Evolutionary conservation across 1,284 basidiomycete species (phyloP).

Genomic region (Baeospora myosura): DNA sequence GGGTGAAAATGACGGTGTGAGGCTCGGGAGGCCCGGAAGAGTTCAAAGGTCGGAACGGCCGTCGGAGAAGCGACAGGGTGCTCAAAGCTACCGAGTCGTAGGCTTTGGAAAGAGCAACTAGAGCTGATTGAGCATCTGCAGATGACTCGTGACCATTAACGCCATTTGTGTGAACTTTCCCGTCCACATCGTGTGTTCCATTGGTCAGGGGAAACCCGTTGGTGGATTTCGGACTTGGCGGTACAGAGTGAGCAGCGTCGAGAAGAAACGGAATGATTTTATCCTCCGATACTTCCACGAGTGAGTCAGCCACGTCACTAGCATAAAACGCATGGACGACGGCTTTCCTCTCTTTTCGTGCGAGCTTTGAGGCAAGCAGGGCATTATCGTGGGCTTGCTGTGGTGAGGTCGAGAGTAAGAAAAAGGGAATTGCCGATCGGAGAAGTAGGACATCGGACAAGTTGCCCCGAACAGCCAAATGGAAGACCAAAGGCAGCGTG

Average conservation of each 20-base stretch:
- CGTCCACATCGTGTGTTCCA: slow-evolving; percentile 26
- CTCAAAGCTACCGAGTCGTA: slow-evolving; percentile 62
- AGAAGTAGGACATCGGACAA: slow-evolving; percentile 54
- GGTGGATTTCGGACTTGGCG: slow-evolving; percentile 20
- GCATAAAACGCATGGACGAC: slow-evolving; percentile 79
- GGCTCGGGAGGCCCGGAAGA: slow-evolving; percentile 43
- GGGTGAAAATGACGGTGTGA: slow-evolving; percentile 62
- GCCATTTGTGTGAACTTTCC: slow-evolving; percentile 22
- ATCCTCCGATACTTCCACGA: slow-evolving; percentile 50
- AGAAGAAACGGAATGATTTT: slow-evolving; percentile 53
- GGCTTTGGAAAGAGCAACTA: slow-evolving; percentile 35
- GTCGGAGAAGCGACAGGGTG: slow-evolving; percentile 54
- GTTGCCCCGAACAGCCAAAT: slow-evolving; percentile 42
- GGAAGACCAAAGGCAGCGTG: slow-evolving; percentile 37
- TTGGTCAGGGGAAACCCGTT: slow-evolving; percentile 25
- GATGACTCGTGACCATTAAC: not conserved
- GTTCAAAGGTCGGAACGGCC: slow-evolving; percentile 49
- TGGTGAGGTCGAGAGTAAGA: slow-evolving; percentile 55
- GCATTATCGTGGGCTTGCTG: slow-evolving; percentile 71
- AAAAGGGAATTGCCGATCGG: slow-evolving; percentile 49
- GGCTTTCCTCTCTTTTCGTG: slow-evolving; percentile 47
- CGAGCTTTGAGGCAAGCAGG: slow-evolving; percentile 63
- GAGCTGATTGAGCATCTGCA: not conserved
- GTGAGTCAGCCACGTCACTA: slow-evolving; percentile 23
- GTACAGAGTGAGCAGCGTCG: slow-evolving; percentile 28